Conservation (phyloP, 1,139 yeast species). For the Scheffersomyces stambukii region DNA sequence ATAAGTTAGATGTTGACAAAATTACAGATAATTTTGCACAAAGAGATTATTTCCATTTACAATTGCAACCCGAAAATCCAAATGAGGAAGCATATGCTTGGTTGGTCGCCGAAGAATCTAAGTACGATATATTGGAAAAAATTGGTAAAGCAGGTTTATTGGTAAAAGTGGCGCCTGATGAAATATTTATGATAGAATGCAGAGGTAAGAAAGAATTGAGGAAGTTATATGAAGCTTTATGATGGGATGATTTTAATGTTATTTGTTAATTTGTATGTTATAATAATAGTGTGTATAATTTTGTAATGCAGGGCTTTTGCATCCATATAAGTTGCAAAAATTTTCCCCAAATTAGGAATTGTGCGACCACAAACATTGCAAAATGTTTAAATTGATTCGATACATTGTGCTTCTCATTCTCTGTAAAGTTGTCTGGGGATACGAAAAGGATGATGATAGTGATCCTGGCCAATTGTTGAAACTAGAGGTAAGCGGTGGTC, state of each 20-base stretch:
- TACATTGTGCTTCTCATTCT: no score
- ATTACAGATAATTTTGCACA: conserved; percentile 24
- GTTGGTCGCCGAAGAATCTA: conserved; percentile 33
- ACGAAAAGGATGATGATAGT: no score
- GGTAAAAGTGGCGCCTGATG: conserved; percentile 28
- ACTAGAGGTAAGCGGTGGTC: no score
- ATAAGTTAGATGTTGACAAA: conserved; percentile 24
- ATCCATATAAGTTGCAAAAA: no score
- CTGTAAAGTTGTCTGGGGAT: no score
- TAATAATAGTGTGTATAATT: no score
- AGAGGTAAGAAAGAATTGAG: conserved; percentile 43
- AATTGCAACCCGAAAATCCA: conserved; percentile 16
- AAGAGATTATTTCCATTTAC: conserved; percentile 27
- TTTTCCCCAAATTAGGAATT: no score
- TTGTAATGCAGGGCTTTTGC: no score
- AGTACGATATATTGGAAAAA: conserved; percentile 26
- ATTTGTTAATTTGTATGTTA: neutral
- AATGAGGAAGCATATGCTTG: conserved; percentile 24
- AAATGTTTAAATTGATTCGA: no score
- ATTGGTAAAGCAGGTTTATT: conserved; percentile 47
- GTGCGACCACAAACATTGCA: no score
- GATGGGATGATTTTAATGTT: no score
- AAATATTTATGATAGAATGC: conserved; percentile 44
- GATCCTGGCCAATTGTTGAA: no score
- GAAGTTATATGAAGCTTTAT: conserved; percentile 30